These are phyloP conservation scores for Suillus luteus DNA, from an alignment of 768 basidiomycete species.

Conservation along the genomic window DNA sequence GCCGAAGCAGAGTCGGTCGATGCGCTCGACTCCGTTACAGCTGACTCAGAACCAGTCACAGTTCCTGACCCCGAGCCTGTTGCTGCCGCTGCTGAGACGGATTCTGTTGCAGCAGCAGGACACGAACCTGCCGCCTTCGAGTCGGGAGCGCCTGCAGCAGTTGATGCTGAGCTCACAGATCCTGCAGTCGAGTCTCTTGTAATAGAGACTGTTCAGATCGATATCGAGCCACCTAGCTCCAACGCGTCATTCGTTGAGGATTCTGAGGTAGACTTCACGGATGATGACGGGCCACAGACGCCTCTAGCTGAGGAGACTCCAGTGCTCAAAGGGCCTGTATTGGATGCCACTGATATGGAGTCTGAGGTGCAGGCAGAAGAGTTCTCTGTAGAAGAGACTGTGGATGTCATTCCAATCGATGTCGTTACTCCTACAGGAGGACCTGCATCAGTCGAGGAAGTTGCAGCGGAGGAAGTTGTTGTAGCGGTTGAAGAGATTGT, in stretches of 20 bases:
- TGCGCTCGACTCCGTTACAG: neutral
- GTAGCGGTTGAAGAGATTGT: neutral
- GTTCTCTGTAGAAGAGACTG: neutral
- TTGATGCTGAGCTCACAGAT: neutral
- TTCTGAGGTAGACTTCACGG: constrained; percentile 1
- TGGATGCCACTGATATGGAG: neutral
- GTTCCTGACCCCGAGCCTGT: constrained; percentile 1
- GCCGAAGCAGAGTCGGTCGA: neutral
- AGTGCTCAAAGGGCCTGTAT: neutral
- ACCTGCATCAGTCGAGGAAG: neutral
- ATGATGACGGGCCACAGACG: neutral
- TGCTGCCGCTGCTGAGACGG: constrained; percentile 2
- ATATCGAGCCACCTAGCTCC: constrained; percentile 11
- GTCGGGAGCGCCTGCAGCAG: constrained; percentile 4
- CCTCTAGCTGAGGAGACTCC: neutral
- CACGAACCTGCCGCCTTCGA: neutral
- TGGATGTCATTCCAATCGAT: neutral
- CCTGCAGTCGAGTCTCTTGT: neutral
- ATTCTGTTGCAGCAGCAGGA: neutral
- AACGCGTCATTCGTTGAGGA: constrained; percentile 9
- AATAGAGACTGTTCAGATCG: constrained; percentile 7
- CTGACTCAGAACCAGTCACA: neutral
- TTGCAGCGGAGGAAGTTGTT: neutral
- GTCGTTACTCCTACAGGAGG: neutral
- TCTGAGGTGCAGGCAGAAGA: constrained; percentile 2